Evolutionary conservation across 2,329 filamentous ascomycete species (phyloP).

Genomic region (Parastagonospora nodorum): DNA sequence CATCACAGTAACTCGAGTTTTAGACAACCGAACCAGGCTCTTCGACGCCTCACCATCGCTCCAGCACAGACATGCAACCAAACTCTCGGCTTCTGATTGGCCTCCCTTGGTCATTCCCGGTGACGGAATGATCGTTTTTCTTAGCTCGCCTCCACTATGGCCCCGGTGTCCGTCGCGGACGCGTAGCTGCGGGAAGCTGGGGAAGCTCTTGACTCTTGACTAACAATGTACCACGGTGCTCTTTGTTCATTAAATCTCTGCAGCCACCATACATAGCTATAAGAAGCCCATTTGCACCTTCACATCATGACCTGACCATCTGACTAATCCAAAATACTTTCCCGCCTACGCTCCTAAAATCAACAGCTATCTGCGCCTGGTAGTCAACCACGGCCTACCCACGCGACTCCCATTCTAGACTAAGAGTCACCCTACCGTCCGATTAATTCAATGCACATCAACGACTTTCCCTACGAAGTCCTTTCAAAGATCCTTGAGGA

Average conservation of each 20-base stretch:
- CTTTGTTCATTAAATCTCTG: conserved; percentile 38
- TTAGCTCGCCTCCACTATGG: conserved; percentile 27
- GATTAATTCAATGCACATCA: conserved; percentile 51
- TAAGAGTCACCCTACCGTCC: conserved; percentile 13
- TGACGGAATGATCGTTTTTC: conserved; percentile 22
- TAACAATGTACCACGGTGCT: conserved; percentile 37
- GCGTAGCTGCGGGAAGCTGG: conserved; percentile 31
- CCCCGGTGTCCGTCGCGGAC: conserved; percentile 30
- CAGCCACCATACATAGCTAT: conserved; percentile 26
- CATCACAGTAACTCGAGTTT: conserved; percentile 7
- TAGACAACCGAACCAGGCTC: conserved; percentile 14
- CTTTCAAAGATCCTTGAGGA: conserved; percentile 57
- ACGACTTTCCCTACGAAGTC: conserved; percentile 58
- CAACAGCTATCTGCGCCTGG: conserved; percentile 5
- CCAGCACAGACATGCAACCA: conserved; percentile 24
- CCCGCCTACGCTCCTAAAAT: conserved; percentile 9
- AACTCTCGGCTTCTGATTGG: conserved; percentile 13
- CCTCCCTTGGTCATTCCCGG: conserved; percentile 28
- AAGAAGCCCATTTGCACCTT: conserved; percentile 24
- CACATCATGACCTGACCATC: conserved; percentile 10
- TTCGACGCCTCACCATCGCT: conserved; percentile 25
- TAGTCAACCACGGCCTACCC: conserved; percentile 12
- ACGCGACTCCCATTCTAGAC: conserved; percentile 14
- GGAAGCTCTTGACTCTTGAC: conserved; percentile 35
- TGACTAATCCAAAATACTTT: conserved; percentile 18